Base-by-base conservation (phyloP, 1,139 yeast species). In the Debaryomyces sp. region DNA sequence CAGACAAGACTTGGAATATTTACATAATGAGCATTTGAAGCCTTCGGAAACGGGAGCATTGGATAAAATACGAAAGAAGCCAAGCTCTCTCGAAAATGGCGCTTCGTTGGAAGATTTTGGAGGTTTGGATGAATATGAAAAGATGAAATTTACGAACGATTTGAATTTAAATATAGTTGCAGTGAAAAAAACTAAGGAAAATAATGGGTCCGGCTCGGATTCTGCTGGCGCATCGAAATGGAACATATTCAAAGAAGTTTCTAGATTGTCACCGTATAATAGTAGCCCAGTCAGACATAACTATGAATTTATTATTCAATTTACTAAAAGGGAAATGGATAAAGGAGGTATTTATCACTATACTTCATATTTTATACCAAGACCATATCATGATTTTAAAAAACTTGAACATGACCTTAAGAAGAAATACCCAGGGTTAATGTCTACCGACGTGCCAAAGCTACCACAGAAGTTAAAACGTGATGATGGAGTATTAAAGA, bases 341-440 rank as follows among this genome's bases (percentile, higher is more conserved):
- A 71, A 68, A 1, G 63, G 68, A 2, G 64, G 45, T 1, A 35
- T 29, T 6, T 50, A 49, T 41, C 38, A 45, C 1, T 62, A 65
- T 46, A 13, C 47, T 0, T 54, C 72, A 0, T 78, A 79, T 52
- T 82, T 75, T 58, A 80, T 87, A 0, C 75, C 82, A 0, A 75
- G 90, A 47, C 68, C 86, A 7, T 91, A 89, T 60, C 71, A 78
- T 4, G 89, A 89, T 17, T 91, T 92, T 61, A 77, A 74, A 50
- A 67, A 67, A 2, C 68, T 92, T 35, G 83, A 85, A 47, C 66
- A 70, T 24, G 61, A 66, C 12, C 68, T 91, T 49, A 78, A 76
- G 49, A 71, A 70, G 42, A 73, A 70, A 45, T 86, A 82, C 56
- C 96, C 97, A 0, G 96, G 96, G 0, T 76, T 85, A 43, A 79